phyloP scores from a whole-genome alignment of 257 asterid species.

The Nicotiana otophora region DNA sequence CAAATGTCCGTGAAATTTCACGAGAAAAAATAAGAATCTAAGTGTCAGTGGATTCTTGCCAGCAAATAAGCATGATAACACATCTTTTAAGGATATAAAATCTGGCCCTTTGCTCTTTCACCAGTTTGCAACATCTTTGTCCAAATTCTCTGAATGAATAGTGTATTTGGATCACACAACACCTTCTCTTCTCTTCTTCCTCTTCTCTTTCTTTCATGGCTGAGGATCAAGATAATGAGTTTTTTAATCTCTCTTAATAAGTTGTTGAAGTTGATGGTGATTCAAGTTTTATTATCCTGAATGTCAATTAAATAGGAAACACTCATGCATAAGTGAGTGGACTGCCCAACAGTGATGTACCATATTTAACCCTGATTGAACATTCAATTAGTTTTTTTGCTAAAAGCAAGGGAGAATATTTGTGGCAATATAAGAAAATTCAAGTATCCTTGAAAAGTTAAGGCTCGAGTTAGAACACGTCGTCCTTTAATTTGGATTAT shows the following conservation, averaged over 20 bases:
- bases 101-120: conserved; percentile 22
- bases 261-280: not conserved
- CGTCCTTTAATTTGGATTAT: not conserved
- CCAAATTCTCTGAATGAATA: conserved; percentile 11
- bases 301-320: not conserved
- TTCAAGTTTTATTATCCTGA: not conserved
- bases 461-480: not conserved
- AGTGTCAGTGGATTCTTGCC: conserved; percentile 13
- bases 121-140: conserved; percentile 13
- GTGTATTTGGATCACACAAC: not conserved
- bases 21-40: no score
- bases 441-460: not conserved
- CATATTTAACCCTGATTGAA: not conserved
- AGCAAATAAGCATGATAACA: conserved; percentile 19
- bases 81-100: conserved; percentile 23
- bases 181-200: not conserved
- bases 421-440: not conserved
- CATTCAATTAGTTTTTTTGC: not conserved
- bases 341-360: not conserved
- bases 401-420: not conserved
- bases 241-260: not conserved
- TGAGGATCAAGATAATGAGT: not conserved
- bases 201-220: not conserved
- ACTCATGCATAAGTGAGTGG: not conserved
- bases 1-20: no score